These are phyloP conservation scores for Mycosphaerella sp. DNA, from an alignment of 2,329 filamentous ascomycete species.

Conservation along the genomic window DNA sequence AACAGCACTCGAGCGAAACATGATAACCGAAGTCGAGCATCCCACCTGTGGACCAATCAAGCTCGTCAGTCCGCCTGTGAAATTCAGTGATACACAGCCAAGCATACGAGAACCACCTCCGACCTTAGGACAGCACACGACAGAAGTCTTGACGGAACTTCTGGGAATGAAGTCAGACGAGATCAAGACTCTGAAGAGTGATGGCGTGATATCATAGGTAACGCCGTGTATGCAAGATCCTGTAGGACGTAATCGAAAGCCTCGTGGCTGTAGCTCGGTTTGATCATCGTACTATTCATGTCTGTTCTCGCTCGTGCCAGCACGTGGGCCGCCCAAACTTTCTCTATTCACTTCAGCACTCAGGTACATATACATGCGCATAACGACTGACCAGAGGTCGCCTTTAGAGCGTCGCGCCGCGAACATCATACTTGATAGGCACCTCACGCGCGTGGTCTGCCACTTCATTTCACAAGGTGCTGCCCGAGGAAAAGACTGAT, in stretches of 20 bases:
- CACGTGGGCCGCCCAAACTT: too few species aligned
- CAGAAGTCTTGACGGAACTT: constrained; percentile 62
- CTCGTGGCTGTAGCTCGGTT: too few species aligned
- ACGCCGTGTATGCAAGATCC: not conserved
- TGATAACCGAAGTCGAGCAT: constrained; percentile 87
- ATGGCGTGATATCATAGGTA: constrained; percentile 53
- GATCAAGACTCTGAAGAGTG: constrained; percentile 56
- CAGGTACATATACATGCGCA: too few species aligned
- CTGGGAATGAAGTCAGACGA: constrained; percentile 54
- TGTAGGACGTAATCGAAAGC: too few species aligned
- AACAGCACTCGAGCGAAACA: constrained; percentile 63
- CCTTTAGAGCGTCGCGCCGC: too few species aligned
- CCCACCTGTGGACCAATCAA: constrained; percentile 75
- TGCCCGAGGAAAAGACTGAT: too few species aligned
- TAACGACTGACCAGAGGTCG: too few species aligned
- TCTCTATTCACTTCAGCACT: too few species aligned
- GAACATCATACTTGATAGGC: not conserved
- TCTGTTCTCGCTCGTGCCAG: too few species aligned
- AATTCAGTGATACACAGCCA: constrained; percentile 78
- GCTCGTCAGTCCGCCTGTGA: constrained; percentile 89
- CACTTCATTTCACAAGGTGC: not conserved
- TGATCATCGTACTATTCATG: too few species aligned
- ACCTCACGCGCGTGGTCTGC: not conserved
- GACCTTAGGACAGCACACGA: constrained; percentile 77
- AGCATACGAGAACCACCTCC: constrained; percentile 73